Base-by-base conservation (phyloP, 371 early-diverging fungal genomes). In the Mortierella sp. region DNA sequence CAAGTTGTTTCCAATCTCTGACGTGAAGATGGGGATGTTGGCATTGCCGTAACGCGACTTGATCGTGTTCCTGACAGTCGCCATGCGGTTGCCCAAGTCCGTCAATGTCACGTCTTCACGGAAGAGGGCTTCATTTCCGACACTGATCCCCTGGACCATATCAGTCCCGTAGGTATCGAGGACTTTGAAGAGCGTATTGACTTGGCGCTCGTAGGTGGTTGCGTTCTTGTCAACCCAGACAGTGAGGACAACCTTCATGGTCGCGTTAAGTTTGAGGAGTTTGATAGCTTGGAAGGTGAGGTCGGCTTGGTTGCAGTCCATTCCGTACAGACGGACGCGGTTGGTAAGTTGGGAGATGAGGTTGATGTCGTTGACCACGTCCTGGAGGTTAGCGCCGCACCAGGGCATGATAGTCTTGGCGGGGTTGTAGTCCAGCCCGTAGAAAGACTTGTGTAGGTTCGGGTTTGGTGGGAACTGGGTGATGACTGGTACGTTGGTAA, bases 101-200 rank as follows among this genome's bases (percentile, higher is more conserved):
- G 34, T 45, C 2, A 76, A 19, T 26, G 38, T 63, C 58, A 80
- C 55, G 19, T 85, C 83, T 42, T 77, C 54, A 10, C 86, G 76
- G 75, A 88, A 85, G 24, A 88, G 26, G 42, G 78, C 88, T 58
- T 89, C 89, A 72, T 88, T 89, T 2, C 89, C 89, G 6, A 89
- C 88, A 65, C 86, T 86, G 70, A 89, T 72, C 1, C 86, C 89
- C 31, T 85, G 80, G 47, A 89, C 84, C 73, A 80, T 82, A 26
- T 70, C 55, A 2, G 79, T 73, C 0, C 88, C 88, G 50, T 88
- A 81, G 19, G 74, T 77, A 16, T 88, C 80, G 19, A 89, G 57
- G 34, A 84, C 77, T 47, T 79, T 72, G 78, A 84, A 84, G 2
- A 88, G 70, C 9, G 73, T 75, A 7, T 88, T 75, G 45, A 80